These are phyloP conservation scores for Darksidea phi DNA, from an alignment of 495 filamentous ascomycete species.

Conservation along the genomic window DNA sequence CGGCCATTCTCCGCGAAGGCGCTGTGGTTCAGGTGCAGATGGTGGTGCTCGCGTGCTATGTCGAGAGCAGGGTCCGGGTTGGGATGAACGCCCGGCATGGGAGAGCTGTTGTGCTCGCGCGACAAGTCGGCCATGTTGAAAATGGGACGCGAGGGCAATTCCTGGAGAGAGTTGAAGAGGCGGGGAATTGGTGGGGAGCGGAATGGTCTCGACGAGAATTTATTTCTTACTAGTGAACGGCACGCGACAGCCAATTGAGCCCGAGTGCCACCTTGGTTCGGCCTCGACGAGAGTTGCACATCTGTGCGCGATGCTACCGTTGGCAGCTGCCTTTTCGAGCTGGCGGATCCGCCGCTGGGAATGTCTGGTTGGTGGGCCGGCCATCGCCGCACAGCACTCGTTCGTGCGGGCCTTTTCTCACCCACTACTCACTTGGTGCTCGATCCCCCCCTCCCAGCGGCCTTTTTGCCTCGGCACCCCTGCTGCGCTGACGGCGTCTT, in stretches of 20 bases:
- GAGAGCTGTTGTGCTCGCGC: conserved; percentile 40
- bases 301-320: conserved; percentile 6
- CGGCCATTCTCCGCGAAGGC: conserved; percentile 47
- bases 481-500: conserved; percentile 14
- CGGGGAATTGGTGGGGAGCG: conserved; percentile 1
- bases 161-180: conserved; percentile 3
- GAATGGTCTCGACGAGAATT: conserved; percentile 6
- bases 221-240: conserved; percentile 5
- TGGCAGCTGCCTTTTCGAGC: conserved; percentile 32
- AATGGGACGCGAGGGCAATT: conserved; percentile 16
- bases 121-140: conserved; percentile 28
- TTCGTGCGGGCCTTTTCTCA: neutral
- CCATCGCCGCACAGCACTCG: conserved; percentile 28
- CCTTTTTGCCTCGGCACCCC: conserved; percentile 8
- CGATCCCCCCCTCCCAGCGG: conserved; percentile 6
- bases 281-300: conserved; percentile 7
- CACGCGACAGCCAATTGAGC: neutral
- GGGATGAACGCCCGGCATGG: conserved; percentile 34
- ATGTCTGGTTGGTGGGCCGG: conserved; percentile 23
- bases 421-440: conserved; percentile 6
- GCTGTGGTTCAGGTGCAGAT: conserved; percentile 54
- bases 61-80: conserved; percentile 49
- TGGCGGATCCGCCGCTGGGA: conserved; percentile 4
- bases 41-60: conserved; percentile 50
- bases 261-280: conserved; percentile 20